These are phyloP conservation scores for Kwoniella bestiolae DNA, from an alignment of 768 basidiomycete genomes.

Conservation along the genomic window DNA sequence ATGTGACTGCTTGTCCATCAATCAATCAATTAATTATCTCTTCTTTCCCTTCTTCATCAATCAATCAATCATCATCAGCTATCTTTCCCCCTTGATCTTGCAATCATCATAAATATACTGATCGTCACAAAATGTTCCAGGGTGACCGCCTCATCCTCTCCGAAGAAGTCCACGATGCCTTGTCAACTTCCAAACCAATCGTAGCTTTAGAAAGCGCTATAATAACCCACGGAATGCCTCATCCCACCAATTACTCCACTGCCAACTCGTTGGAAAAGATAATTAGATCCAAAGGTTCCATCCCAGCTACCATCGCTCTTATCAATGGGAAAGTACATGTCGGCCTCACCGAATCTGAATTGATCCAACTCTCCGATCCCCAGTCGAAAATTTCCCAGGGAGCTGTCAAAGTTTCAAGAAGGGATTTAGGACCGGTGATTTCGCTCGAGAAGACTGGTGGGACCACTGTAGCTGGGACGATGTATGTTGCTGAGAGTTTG, in stretches of 20 bases:
- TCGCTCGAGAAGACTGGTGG: constrained; percentile 67
- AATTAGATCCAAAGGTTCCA: constrained; percentile 73
- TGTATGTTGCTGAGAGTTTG: constrained; percentile 64
- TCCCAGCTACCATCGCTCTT: constrained; percentile 89
- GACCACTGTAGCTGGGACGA: constrained; percentile 62
- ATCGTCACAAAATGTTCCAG: constrained; percentile 2
- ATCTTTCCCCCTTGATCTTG: neutral
- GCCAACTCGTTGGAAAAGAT: constrained; percentile 73
- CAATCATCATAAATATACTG: neutral
- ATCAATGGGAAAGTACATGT: constrained; percentile 83
- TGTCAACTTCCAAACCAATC: constrained; percentile 68
- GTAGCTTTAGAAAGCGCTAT: constrained; percentile 92
- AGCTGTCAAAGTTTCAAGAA: constrained; percentile 50
- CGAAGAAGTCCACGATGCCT: constrained; percentile 77
- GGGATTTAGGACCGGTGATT: constrained; percentile 46
- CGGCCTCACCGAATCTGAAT: constrained; percentile 69
- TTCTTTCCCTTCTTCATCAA: neutral
- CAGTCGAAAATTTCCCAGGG: constrained; percentile 21
- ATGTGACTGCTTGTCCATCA: neutral
- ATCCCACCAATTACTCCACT: constrained; percentile 74
- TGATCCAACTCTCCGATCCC: constrained; percentile 70
- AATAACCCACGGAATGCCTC: constrained; percentile 86
- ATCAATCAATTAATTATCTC: neutral
- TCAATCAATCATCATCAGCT: neutral
- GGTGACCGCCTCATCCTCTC: constrained; percentile 40